phyloP scores from a whole-genome alignment of 2,329 filamentous ascomycete genomes.

The Diplodia scrobiculata region DNA sequence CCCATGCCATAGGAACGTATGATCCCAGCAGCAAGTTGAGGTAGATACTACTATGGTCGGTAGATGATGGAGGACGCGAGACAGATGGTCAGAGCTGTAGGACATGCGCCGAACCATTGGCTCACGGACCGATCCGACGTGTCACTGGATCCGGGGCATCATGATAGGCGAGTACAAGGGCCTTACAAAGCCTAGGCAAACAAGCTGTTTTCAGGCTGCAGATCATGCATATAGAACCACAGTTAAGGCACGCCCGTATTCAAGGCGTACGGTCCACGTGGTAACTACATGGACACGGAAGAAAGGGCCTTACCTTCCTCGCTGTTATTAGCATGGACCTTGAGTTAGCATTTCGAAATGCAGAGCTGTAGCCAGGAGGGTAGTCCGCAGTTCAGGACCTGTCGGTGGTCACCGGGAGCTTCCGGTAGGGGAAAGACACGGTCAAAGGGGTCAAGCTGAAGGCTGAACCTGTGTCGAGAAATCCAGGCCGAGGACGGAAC shows the following conservation, averaged over 20 bases:
- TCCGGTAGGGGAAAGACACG: background rate
- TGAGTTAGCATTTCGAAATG: background rate
- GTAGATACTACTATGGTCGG: background rate
- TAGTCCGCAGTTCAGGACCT: background rate
- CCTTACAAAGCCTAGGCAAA: background rate
- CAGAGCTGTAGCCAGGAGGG: background rate
- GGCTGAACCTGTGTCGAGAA: background rate
- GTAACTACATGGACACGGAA: background rate
- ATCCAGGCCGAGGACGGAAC: background rate
- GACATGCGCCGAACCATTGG: background rate
- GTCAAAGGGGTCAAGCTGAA: background rate
- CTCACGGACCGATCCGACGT: background rate
- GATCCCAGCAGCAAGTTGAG: too few species aligned
- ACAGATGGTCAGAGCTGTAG: background rate
- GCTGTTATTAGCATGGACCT: background rate
- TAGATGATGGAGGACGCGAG: background rate
- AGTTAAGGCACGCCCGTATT: background rate
- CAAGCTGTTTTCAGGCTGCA: background rate
- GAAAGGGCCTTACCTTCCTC: background rate
- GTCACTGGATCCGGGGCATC: background rate
- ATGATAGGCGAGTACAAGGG: background rate
- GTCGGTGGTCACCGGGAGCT: background rate
- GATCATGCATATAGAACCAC: background rate
- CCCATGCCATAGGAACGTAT: too few species aligned
- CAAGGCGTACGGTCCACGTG: background rate